phyloP scores from a whole-genome alignment of 2,329 filamentous ascomycete genomes.

The Cercospora zeae-maydis region DNA sequence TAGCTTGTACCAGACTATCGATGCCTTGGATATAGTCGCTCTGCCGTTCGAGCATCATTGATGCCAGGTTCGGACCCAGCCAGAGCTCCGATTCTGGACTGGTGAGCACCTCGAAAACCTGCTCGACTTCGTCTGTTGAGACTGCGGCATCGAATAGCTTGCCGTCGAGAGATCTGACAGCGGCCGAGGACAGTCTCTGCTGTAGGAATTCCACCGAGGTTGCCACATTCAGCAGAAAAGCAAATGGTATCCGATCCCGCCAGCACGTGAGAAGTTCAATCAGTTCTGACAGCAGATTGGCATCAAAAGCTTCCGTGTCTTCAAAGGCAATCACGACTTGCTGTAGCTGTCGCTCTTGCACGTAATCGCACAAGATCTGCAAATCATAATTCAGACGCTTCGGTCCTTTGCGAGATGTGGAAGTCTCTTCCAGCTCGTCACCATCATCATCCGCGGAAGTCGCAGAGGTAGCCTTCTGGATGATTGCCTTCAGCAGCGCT shows the following conservation, averaged over 20 bases:
- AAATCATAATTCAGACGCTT: constrained; percentile 75
- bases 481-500: constrained; percentile 67
- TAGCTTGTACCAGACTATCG: constrained; percentile 61
- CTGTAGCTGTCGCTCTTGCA: constrained; percentile 51
- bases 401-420: constrained; percentile 24
- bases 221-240: constrained; percentile 73
- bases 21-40: constrained; percentile 73
- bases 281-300: constrained; percentile 65
- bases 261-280: constrained; percentile 67
- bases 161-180: constrained; percentile 64
- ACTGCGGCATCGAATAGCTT: constrained; percentile 75
- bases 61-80: constrained; percentile 62
- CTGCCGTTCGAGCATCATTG: constrained; percentile 66
- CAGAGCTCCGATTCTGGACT: constrained; percentile 55
- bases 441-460: constrained; percentile 42
- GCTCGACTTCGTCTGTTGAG: constrained; percentile 67
- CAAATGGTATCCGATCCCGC: constrained; percentile 72
- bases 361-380: constrained; percentile 62
- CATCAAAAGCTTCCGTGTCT: constrained; percentile 79
- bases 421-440: constrained; percentile 50
- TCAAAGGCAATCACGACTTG: constrained; percentile 71
- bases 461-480: constrained; percentile 59
- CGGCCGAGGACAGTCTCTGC: constrained; percentile 66
- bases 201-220: constrained; percentile 79
- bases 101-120: constrained; percentile 65